These are phyloP conservation scores for Guadua angustifolia DNA, from an alignment of 176 grass and related monocot genomes.

Conservation along the genomic window DNA sequence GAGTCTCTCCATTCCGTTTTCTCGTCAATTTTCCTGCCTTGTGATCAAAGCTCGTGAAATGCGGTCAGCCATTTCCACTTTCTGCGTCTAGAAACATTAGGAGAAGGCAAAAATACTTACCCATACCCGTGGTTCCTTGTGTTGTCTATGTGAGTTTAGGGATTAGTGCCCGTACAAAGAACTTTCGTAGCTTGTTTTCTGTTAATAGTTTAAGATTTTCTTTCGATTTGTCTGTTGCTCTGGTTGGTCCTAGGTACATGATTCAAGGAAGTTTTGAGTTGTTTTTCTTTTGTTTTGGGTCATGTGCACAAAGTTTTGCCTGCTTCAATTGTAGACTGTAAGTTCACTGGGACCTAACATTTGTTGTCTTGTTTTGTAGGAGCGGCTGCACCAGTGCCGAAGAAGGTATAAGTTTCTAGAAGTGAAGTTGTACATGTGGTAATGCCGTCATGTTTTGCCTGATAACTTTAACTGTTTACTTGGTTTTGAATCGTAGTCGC, in stretches of 20 bases:
- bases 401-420: conserved; percentile 50
- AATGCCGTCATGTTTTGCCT: background rate
- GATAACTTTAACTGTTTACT: background rate
- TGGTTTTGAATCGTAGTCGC: conserved; percentile 17
- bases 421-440: background rate
- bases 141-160: conserved; percentile 4
- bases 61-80: background rate
- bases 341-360: conserved; percentile 37
- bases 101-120: background rate
- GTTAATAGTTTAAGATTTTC: background rate
- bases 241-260: background rate
- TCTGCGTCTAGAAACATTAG: background rate
- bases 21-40: background rate
- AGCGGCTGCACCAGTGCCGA: conserved; percentile 11
- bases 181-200: background rate
- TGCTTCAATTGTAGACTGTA: background rate
- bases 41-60: background rate
- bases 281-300: background rate
- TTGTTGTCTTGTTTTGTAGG: conserved; percentile 46
- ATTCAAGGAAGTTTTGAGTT: conserved; percentile 6
- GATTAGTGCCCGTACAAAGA: background rate
- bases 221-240: background rate
- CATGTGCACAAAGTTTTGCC: background rate
- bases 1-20: background rate
- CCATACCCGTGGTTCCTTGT: background rate